Evolutionary conservation across 495 filamentous ascomycete genomes (phyloP).

Genomic region (Penicillium turbatum): DNA sequence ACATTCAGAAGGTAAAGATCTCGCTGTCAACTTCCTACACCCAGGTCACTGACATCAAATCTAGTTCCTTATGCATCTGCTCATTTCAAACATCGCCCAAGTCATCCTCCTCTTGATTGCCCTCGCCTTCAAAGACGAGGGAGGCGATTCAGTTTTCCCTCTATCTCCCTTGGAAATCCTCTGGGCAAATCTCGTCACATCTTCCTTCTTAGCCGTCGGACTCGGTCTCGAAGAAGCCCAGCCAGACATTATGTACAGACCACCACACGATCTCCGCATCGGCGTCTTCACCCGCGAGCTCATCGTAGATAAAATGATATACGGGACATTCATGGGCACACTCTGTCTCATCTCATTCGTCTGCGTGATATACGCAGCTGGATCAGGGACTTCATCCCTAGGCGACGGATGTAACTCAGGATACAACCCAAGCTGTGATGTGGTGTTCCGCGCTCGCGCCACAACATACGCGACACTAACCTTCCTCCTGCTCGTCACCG

Average conservation of each 20-base stretch:
- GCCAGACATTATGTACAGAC: slow-evolving; percentile 64
- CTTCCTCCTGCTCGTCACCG: slow-evolving; percentile 66
- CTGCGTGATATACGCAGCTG: slow-evolving; percentile 61
- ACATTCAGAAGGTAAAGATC: slow-evolving; percentile 61
- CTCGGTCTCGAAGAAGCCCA: slow-evolving; percentile 67
- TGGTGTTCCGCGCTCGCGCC: slow-evolving; percentile 71
- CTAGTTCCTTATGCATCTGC: slow-evolving; percentile 65
- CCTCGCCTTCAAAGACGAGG: slow-evolving; percentile 63
- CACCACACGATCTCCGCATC: slow-evolving; percentile 60
- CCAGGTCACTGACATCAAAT: not conserved
- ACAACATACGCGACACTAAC: slow-evolving; percentile 74
- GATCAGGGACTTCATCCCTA: slow-evolving; percentile 54
- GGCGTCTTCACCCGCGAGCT: slow-evolving; percentile 71
- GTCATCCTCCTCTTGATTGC: slow-evolving; percentile 67
- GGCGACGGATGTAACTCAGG: slow-evolving; percentile 62
- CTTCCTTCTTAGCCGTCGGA: slow-evolving; percentile 69
- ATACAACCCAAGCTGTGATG: slow-evolving; percentile 50
- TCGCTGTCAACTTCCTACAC: not conserved
- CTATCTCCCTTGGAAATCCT: slow-evolving; percentile 70
- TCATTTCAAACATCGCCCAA: slow-evolving; percentile 71
- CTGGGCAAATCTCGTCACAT: slow-evolving; percentile 77
- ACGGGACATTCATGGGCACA: slow-evolving; percentile 64
- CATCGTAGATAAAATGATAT: slow-evolving; percentile 68
- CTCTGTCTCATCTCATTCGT: slow-evolving; percentile 65
- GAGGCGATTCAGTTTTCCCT: slow-evolving; percentile 66